phyloP scores from a whole-genome alignment of 495 filamentous ascomycete species.

The Penicillium parvum region DNA sequence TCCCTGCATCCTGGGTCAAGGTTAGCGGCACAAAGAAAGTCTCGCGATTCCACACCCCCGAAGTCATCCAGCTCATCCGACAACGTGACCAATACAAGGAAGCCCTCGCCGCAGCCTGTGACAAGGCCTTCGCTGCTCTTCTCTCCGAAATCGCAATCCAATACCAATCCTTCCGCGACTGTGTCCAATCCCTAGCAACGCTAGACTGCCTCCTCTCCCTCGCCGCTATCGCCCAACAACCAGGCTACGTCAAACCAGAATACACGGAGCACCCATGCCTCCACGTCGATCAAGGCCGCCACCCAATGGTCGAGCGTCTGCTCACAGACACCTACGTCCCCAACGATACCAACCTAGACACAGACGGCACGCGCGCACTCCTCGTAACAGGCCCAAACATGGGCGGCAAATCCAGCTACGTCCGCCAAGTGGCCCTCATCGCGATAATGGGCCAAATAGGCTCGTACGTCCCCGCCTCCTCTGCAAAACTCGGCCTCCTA shows the following conservation, averaged over 20 bases:
- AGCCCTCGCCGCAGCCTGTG: constrained; percentile 85
- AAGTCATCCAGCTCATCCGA: constrained; percentile 73
- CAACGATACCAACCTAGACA: constrained; percentile 70
- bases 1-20: constrained; percentile 92
- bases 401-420: constrained; percentile 95
- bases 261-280: constrained; percentile 70
- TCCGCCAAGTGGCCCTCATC: constrained; percentile 86
- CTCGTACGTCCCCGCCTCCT: constrained; percentile 81
- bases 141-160: constrained; percentile 68
- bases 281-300: constrained; percentile 69
- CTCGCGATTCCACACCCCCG: constrained; percentile 90
- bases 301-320: constrained; percentile 95
- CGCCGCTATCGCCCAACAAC: constrained; percentile 74
- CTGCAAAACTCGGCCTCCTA: constrained; percentile 70
- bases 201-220: constrained; percentile 90
- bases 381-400: constrained; percentile 97
- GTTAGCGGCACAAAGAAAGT: constrained; percentile 91
- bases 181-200: constrained; percentile 76
- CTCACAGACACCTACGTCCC: constrained; percentile 86
- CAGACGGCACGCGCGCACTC: constrained; percentile 63
- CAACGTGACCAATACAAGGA: constrained; percentile 96
- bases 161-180: constrained; percentile 87
- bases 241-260: constrained; percentile 84
- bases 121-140: constrained; percentile 70
- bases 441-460: constrained; percentile 93